phyloP scores from a whole-genome alignment of 768 basidiomycete species.

The Exsudoporus frostii region DNA sequence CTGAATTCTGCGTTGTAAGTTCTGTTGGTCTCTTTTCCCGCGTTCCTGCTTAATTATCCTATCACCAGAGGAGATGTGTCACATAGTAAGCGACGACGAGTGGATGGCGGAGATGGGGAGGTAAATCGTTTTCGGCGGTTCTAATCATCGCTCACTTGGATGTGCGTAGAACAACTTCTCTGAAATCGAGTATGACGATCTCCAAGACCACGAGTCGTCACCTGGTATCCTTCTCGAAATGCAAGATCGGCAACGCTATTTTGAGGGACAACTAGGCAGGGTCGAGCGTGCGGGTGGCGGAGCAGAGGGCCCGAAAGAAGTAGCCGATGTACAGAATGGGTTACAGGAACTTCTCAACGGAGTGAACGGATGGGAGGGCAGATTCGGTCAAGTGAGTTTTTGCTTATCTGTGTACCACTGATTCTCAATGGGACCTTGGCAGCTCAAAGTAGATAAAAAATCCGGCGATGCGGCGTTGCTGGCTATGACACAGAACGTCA shows the following conservation, averaged over 20 bases:
- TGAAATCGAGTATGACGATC: conserved; percentile 83
- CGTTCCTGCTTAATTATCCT: background rate
- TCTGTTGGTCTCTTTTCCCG: background rate
- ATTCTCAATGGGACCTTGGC: background rate
- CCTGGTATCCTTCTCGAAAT: conserved; percentile 80
- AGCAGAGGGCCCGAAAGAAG: conserved; percentile 18
- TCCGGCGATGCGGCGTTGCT: conserved; percentile 64
- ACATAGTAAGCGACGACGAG: conserved; percentile 58
- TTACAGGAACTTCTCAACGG: conserved; percentile 46
- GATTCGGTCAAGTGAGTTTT: conserved; percentile 52
- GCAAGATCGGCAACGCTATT: conserved; percentile 81
- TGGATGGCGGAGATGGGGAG: conserved; percentile 40
- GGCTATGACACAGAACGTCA: conserved; percentile 78
- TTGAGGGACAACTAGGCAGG: conserved; percentile 59
- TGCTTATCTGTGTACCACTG: background rate
- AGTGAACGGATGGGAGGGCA: conserved; percentile 54
- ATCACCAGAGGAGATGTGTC: conserved; percentile 49
- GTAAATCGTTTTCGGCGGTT: conserved; percentile 31
- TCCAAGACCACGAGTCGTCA: conserved; percentile 65
- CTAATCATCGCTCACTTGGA: background rate
- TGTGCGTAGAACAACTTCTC: conserved; percentile 34
- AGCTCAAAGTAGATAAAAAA: conserved; percentile 70
- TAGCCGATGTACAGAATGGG: conserved; percentile 45
- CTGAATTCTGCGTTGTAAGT: conserved; percentile 74
- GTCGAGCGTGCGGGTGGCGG: conserved; percentile 4